Evolutionary conservation across 148 eudicot species (phyloP), one percentile per base, ranked within the genome.

Genomic region (Nepenthes mirabilis): DNA sequence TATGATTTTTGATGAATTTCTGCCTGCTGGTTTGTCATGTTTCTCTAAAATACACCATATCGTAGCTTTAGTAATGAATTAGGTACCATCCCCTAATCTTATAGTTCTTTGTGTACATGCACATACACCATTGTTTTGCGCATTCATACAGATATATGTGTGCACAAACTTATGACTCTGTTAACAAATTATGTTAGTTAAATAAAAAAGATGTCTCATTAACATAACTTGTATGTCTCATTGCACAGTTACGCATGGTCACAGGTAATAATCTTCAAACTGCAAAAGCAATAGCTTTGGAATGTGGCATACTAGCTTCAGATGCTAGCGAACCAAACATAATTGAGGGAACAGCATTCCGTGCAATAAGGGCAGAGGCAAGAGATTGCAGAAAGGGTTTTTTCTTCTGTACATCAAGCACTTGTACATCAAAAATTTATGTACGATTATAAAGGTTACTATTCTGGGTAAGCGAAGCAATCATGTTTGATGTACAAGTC

Each of bases 291-390:
- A 79, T 79, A 60, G 80, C 75, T 37, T 52, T 37, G 11, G 83
- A 79, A 60, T 79, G 83, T 61, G 83, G 83, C 43, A 79, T 79
- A 43, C 70, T 79, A 2, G 57, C 55, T 67, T 88, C 87, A 47
- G 77, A 75, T 52, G 65, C 59, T 6, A 53, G 40, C 37, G 71
- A 50, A 59, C 76, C 65, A 35, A 68, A 67, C 52, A 58, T 73
- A 11, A 74, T 79, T 5, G 83, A 79, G 59, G 78, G 83, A 2
- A 36, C 51, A 37, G 43, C 54, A 23, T 79, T 79, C 68, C 67
- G 83, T 47, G 66, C 68, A 52, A 67, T 64, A 62, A 64, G 78
- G 5, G 70, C 54, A 43, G 60, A 66, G n/a, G 37, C 67, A 55
- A 55, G 67, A 54, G 51, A 47, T 64, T 64, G 67, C 67, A 5